Base-by-base conservation (phyloP, 768 basidiomycete species). In the Kwoniella europaea region DNA sequence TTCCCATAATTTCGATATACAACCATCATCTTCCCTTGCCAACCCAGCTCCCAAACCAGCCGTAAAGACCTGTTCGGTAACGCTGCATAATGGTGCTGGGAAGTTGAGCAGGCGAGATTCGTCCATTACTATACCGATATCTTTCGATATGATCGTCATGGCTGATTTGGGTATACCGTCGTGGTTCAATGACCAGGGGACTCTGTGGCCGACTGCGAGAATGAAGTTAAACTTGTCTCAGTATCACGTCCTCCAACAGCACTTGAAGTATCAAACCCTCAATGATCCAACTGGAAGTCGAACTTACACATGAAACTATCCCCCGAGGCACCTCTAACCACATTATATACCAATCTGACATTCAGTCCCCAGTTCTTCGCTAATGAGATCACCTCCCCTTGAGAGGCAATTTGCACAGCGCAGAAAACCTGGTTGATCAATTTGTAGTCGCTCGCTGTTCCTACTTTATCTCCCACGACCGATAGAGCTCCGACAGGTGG, bases 381-480 rank as follows among this genome's bases (percentile, higher is more conserved):
- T 15, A 81, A 67, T 0, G 76, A 74, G 68, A 81, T 79, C 2
- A 66, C 66, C 63, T 81, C 80, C 13, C 65, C 71, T 9, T 75
- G 63, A 1, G 68, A 62, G 46, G 71, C 61, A 35, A 81, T 81
- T 16, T 81, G 80, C 1, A 69, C 58, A 16, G 76, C 77, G 43
- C 78, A 79, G 57, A 78, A 75, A 41, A 79, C 75, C 61, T 82
- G 80, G 60, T 82, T 79, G 71, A 82, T 79, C 58, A 82, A 68
- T 65, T 82, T 82, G 75, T 79, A 79, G 58, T 79, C 74, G 55
- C 72, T 72, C 15, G 78, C 80, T 10, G 57, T 50, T 20, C 80
- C 80, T n/a, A 73, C 67, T 53, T 63, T 69, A 13, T 72, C 67
- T 9, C 76, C 79, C 13, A 79, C 78, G 35, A 79, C 72, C 15